Evolutionary conservation across 2,329 filamentous ascomycete species (phyloP).

Genomic region (Arthrobotrys sphaeroides): DNA sequence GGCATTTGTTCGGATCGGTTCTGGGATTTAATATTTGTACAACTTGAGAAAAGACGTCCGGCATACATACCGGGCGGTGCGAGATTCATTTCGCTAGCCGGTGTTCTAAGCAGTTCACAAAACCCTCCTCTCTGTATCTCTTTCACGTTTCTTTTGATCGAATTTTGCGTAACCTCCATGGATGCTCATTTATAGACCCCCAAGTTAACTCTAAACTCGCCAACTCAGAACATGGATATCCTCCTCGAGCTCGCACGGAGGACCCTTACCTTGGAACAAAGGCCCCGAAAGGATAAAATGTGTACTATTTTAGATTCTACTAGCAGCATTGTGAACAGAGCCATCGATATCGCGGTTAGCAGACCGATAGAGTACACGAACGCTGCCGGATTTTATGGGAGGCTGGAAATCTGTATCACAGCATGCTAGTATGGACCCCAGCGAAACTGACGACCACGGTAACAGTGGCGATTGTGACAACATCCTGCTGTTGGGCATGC

Average conservation of each 20-base stretch:
- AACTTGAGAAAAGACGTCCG: no score
- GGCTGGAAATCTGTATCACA: conserved; percentile 22
- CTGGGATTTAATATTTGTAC: background rate
- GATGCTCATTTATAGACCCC: background rate
- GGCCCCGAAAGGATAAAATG: background rate
- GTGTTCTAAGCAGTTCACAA: background rate
- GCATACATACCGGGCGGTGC: background rate
- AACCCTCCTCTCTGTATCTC: no score
- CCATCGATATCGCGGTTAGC: background rate
- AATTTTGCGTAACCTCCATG: background rate
- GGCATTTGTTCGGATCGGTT: background rate
- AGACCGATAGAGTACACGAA: background rate
- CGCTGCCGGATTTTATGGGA: background rate
- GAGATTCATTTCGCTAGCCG: background rate
- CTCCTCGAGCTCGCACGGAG: background rate
- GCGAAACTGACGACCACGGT: background rate
- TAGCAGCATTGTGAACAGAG: no score
- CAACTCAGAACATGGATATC: background rate
- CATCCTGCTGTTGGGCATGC: background rate
- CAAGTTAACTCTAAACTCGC: background rate
- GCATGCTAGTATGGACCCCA: conserved; percentile 4
- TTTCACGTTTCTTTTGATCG: background rate
- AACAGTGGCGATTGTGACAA: background rate
- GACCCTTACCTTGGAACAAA: background rate
- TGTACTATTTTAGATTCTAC: conserved; percentile 33